Base-by-base conservation (phyloP, 2,329 filamentous ascomycete genomes). In the Phialemonium atrogriseum region DNA sequence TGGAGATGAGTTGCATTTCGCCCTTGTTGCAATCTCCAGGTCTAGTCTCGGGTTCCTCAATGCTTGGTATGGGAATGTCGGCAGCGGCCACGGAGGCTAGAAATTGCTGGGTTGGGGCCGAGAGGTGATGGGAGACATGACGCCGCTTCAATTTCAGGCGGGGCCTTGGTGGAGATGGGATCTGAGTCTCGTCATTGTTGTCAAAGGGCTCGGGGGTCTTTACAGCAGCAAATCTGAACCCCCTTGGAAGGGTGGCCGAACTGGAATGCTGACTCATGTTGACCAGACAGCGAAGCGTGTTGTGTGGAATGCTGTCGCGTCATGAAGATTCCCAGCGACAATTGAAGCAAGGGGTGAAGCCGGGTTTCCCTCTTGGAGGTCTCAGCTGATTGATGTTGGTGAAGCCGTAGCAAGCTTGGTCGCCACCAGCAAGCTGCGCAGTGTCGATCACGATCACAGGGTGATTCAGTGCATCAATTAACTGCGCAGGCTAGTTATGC, bases 31-130 rank as follows among this genome's bases (percentile, higher is more conserved):
- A 59, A 43, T 68, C 61, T 32, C 43, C 30, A 23, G 56, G 44
- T 15, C 57, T 52, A 19, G 49, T 40, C 24, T 64, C 59, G 30
- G 71, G 66, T 38, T 70, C 62, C 51, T 80, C 76, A 34, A 80
- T 77, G 50, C 74, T 79, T 10, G 74, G 76, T 31, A 80, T 68
- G 15, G 75, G 73, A 4, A 77, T 59, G 48, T 80, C 76, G 38
- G 73, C 76, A 12, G 74, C 73, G 26, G 73, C 75, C 35, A 80
- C 76, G 4, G 74, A 79, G 3, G 73, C 75, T n/a, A 80, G 65
- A 46, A 80, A 80, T 30, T 80, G 73, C 46, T 77, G 64, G 2
- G 76, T 80, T 2, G 76, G 73, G 22, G 73, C 73, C 36, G 64
- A 54, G 9, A 72, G 58, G 35, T 66, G 62, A 25, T 42, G 41